Evolutionary conservation across 768 basidiomycete genomes (phyloP).

Genomic region (Dendrothele bispora): DNA sequence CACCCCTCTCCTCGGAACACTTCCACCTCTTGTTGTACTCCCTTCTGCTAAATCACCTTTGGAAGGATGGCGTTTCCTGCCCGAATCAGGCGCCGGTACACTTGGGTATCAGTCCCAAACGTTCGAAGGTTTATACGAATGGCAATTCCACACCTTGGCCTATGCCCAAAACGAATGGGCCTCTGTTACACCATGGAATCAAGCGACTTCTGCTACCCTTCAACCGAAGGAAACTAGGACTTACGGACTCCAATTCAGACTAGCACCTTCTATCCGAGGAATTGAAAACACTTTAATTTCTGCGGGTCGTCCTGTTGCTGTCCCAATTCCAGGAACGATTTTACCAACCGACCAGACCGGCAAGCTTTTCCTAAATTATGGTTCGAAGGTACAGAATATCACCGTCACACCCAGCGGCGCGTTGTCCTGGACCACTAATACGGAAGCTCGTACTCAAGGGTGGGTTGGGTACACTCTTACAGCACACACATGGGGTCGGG

Average conservation of each 20-base stretch:
- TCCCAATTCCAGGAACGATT: slow-evolving; percentile 54
- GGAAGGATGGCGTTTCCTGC: slow-evolving; percentile 60
- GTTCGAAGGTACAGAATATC: slow-evolving; percentile 40
- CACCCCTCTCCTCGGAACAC: slow-evolving; percentile 53
- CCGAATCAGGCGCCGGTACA: slow-evolving; percentile 43
- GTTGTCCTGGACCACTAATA: slow-evolving; percentile 43
- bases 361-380: slow-evolving; percentile 51
- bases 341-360: slow-evolving; percentile 47
- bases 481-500: slow-evolving; percentile 42
- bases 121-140: slow-evolving; percentile 59
- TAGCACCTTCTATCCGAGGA: slow-evolving; percentile 48
- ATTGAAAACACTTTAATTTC: slow-evolving; percentile 46
- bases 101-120: slow-evolving; percentile 60
- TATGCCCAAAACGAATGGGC: slow-evolving; percentile 59
- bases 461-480: slow-evolving; percentile 53
- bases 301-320: slow-evolving; percentile 46
- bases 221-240: slow-evolving; percentile 48
- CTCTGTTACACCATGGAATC: slow-evolving; percentile 52
- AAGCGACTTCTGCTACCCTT: slow-evolving; percentile 46
- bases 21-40: slow-evolving; percentile 49
- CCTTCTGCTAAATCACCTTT: slow-evolving; percentile 49
- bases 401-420: slow-evolving; percentile 46
- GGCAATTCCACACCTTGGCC: slow-evolving; percentile 58
- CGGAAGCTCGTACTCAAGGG: slow-evolving; percentile 37
- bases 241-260: slow-evolving; percentile 51